Evolutionary conservation across 768 basidiomycete genomes (phyloP).

Genomic region (Mycena belliarum): DNA sequence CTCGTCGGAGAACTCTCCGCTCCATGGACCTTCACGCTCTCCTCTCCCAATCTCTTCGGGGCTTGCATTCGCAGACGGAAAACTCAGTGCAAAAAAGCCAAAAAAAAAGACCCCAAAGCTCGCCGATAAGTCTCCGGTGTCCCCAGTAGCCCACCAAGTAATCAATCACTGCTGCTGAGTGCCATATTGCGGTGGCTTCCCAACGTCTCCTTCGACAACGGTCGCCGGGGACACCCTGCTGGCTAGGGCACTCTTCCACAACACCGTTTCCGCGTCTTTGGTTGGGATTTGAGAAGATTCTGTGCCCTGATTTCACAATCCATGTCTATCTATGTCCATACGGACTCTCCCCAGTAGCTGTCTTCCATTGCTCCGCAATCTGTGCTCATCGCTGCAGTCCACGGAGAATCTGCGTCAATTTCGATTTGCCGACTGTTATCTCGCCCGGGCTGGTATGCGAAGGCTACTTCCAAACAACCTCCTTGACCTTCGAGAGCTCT

Average conservation of each 20-base stretch:
- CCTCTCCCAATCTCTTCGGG: background rate
- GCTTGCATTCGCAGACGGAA: background rate
- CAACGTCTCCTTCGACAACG: background rate
- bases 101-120: background rate
- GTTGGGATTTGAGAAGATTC: constrained; percentile 9
- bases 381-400: background rate
- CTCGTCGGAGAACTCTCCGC: background rate
- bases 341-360: background rate
- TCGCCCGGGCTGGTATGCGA: too few species aligned
- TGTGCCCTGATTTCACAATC: constrained; percentile 5
- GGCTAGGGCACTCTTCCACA: background rate
- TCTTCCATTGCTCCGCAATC: background rate
- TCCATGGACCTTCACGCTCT: background rate
- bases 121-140: constrained; percentile 18
- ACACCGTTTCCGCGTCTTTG: background rate
- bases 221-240: background rate
- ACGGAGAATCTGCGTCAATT: background rate
- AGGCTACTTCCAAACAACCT: too few species aligned
- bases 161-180: background rate
- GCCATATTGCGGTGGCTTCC: background rate
- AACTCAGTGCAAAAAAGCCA: background rate
- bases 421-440: too few species aligned
- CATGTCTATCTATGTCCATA: constrained; percentile 5
- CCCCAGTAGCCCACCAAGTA: background rate
- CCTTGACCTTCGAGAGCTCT: background rate